phyloP scores from a whole-genome alignment of 2,329 filamentous ascomycete genomes.

The Ceratocystis papillata region DNA sequence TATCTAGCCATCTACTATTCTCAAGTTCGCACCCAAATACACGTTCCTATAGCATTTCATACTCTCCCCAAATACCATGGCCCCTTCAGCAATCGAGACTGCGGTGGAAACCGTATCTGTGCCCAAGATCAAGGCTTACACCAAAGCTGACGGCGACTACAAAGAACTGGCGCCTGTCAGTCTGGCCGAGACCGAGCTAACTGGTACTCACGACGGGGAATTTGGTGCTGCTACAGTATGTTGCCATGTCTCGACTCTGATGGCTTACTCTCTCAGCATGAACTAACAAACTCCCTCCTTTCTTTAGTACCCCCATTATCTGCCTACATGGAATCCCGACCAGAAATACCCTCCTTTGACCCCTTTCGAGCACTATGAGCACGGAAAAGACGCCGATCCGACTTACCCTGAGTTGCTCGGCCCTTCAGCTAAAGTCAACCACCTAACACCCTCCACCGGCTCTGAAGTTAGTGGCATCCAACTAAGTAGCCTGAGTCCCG shows the following conservation, averaged over 20 bases:
- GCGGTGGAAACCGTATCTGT: conserved; percentile 5
- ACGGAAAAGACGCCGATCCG: conserved; percentile 63
- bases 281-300: not conserved
- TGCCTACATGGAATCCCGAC: conserved; percentile 58
- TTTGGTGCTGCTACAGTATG: conserved; percentile 21
- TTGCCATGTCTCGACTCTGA: not conserved
- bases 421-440: conserved; percentile 39
- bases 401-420: conserved; percentile 58
- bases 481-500: conserved; percentile 53
- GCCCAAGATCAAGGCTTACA: conserved; percentile 11
- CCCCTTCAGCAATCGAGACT: conserved; percentile 22
- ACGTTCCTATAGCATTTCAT: not conserved
- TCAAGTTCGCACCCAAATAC: not conserved
- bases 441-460: conserved; percentile 64
- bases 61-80: conserved; percentile 5
- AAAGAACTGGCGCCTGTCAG: conserved; percentile 22
- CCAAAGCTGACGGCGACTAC: conserved; percentile 23
- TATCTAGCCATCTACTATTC: not conserved
- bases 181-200: conserved; percentile 21
- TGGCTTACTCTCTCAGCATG: not conserved
- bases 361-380: conserved; percentile 62
- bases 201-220: conserved; percentile 20
- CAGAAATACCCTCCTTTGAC: conserved; percentile 55
- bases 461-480: conserved; percentile 62
- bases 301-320: conserved; percentile 55